A percentile compares a stretch with the other conserved stretches of the same genome.
Evolutionary conservation across 805 yeast genomes (phyloP).

Genomic region (Scheffersomyces ergatensis): DNA sequence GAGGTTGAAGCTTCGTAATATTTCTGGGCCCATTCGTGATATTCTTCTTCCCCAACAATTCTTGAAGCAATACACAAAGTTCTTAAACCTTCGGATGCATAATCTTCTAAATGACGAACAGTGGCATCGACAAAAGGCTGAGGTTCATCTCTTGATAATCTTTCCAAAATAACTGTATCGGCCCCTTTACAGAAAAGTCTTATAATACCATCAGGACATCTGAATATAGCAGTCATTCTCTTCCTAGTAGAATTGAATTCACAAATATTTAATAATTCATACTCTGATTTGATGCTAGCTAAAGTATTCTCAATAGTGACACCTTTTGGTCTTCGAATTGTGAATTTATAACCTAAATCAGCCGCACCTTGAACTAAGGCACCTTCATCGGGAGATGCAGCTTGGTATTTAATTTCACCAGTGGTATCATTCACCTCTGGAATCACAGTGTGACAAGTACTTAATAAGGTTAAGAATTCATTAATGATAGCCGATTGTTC

Average conservation of each 20-base stretch:
- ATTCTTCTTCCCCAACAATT: conserved; percentile 76
- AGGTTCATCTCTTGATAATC: conserved; percentile 56
- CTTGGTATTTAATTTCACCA: conserved; percentile 84
- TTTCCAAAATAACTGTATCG: conserved; percentile 89
- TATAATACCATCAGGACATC: conserved; percentile 92
- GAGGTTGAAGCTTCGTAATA: conserved; percentile 84
- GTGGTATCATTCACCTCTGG: conserved; percentile 69
- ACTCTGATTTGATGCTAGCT: conserved; percentile 49
- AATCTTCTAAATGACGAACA: conserved; percentile 85
- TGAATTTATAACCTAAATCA: conserved; percentile 76
- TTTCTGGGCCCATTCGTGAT: conserved; percentile 59
- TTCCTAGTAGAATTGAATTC: conserved; percentile 97
- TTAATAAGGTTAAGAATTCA: conserved; percentile 77
- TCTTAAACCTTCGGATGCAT: conserved; percentile 94
- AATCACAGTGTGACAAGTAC: conserved; percentile 96
- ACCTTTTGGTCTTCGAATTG: conserved; percentile 79
- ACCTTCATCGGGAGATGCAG: conserved; percentile 99
- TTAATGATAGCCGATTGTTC: conserved; percentile 52
- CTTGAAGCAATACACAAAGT: conserved; percentile 91
- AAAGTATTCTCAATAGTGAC: conserved; percentile 59
- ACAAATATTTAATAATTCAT: conserved; percentile 84
- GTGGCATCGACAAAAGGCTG: conserved; percentile 86
- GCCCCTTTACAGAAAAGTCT: conserved; percentile 95
- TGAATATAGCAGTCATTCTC: conserved; percentile 92
- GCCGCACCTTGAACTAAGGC: conserved; percentile 98